Evolutionary conservation across 2,329 filamentous ascomycete genomes (phyloP), one percentile per base, ranked within the genome.

Genomic region (Alternaria dauci): DNA sequence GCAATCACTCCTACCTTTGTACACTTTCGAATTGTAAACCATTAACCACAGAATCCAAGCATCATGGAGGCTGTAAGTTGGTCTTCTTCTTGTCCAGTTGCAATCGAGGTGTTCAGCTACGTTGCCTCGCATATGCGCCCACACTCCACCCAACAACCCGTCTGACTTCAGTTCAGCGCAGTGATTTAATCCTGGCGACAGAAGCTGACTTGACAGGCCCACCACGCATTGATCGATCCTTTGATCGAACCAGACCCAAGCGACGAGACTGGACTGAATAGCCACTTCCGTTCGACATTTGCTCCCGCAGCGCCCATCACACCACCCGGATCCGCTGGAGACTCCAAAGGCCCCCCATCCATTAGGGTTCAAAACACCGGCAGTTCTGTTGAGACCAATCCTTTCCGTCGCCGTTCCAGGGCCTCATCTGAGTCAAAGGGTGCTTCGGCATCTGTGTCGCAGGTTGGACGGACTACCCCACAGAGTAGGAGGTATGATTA

Each of bases 201-300:
- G 28, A 50, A 42, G 43, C 61, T 68, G 32, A 71, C 58, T 42
- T 60, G 52, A 11, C 63, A 92, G 89, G 88, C 89, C 43, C 81
- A 84, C 54, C 85, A 87, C 71, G 88, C 90, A 72, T 81, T 93
- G 44, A 86, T 92, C 66, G 88, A 91, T 69, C 91, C 90, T 65
- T 81, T 93, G 63, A 88, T 83, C 69, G 89, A 84, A 23, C 88
- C 88, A 9, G 88, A 91, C 63, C 90, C 90, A 14, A 87, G 83
- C 61, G 85, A 89, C 63, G 87, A 91, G 73, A 90, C 87, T 48
- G 88, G 89, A 46, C 85, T 86, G n/a, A 86, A 86, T 59, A 81
- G 83, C 4, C 86, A 87, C 63, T 86, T 88, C 70, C 77, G 79
- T 57, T 81, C 80, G 48, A 82, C 81, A 8, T 82, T 81, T 63